Conservation (phyloP, 208 protist genomes). For the Porcisia deanei region DNA sequence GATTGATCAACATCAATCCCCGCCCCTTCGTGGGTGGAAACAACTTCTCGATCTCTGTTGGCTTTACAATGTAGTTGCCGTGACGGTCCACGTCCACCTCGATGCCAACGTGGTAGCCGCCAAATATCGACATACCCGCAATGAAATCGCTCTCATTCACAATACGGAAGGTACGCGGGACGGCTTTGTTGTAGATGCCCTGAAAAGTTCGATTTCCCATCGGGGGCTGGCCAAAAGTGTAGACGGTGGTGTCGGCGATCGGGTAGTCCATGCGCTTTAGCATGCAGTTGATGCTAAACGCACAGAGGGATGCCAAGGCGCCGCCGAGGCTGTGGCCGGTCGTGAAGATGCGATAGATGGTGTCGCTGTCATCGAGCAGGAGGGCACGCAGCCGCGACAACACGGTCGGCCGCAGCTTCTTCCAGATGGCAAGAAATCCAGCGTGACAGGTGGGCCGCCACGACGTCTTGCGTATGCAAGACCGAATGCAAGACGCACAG, state of each 20-base stretch:
- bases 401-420: slow-evolving; percentile 55
- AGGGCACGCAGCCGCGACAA: slow-evolving; percentile 46
- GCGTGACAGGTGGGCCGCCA: slow-evolving; percentile 75
- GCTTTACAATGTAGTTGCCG: slow-evolving; percentile 91
- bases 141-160: slow-evolving; percentile 91
- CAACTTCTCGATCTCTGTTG: slow-evolving; percentile 84
- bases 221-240: slow-evolving; percentile 91
- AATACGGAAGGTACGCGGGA: slow-evolving; percentile 86
- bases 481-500: slow-evolving; percentile 31
- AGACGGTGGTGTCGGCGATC: slow-evolving; percentile 78
- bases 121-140: slow-evolving; percentile 59
- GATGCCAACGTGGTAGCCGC: slow-evolving; percentile 79
- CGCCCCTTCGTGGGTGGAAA: slow-evolving; percentile 76
- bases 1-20: slow-evolving; percentile 68
- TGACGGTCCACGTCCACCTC: slow-evolving; percentile 88
- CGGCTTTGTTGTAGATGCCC: slow-evolving; percentile 69
- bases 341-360: slow-evolving; percentile 77
- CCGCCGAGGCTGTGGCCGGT: slow-evolving; percentile 91
- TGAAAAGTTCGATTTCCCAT: slow-evolving; percentile 81
- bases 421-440: slow-evolving; percentile 88
- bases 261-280: slow-evolving; percentile 62
- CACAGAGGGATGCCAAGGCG: slow-evolving; percentile 85
- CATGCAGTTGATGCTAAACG: slow-evolving; percentile 70
- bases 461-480: slow-evolving; percentile 26
- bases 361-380: slow-evolving; percentile 36